These are phyloP conservation scores for Pichia norvegensis DNA, from an alignment of 1,139 yeast genomes.

Conservation along the genomic window DNA sequence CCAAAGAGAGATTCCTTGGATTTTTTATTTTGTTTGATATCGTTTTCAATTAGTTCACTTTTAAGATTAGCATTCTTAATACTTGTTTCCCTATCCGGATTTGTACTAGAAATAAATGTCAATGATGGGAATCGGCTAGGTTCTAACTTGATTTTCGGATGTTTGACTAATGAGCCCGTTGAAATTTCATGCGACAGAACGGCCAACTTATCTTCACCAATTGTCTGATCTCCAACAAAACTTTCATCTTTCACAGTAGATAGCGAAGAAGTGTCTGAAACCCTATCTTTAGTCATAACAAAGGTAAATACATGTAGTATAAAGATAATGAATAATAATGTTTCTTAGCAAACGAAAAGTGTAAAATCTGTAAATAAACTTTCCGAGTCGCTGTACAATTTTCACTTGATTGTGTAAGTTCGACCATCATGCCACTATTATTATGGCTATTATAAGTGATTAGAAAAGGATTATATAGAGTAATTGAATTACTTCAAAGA, in stretches of 20 bases:
- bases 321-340: not conserved
- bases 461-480: not conserved
- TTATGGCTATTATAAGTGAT: not conserved
- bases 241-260: not conserved
- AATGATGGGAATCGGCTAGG: conserved; percentile 14
- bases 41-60: conserved; percentile 15
- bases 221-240: not conserved
- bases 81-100: conserved; percentile 10
- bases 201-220: not conserved
- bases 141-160: not conserved
- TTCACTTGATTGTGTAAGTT: too few species aligned
- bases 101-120: conserved; percentile 9
- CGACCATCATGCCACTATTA: too few species aligned
- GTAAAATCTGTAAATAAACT: not conserved
- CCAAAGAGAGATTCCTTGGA: conserved; percentile 10
- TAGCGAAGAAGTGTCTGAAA: not conserved
- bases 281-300: not conserved
- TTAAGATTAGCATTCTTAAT: conserved; percentile 17
- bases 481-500: conserved; percentile 11
- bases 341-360: not conserved
- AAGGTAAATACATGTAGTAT: too few species aligned
- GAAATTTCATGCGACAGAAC: conserved; percentile 1
- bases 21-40: conserved; percentile 1
- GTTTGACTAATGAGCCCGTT: not conserved
- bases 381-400: not conserved